phyloP scores from a whole-genome alignment of 495 filamentous ascomycete genomes.

The Schizothecium vesticola region DNA sequence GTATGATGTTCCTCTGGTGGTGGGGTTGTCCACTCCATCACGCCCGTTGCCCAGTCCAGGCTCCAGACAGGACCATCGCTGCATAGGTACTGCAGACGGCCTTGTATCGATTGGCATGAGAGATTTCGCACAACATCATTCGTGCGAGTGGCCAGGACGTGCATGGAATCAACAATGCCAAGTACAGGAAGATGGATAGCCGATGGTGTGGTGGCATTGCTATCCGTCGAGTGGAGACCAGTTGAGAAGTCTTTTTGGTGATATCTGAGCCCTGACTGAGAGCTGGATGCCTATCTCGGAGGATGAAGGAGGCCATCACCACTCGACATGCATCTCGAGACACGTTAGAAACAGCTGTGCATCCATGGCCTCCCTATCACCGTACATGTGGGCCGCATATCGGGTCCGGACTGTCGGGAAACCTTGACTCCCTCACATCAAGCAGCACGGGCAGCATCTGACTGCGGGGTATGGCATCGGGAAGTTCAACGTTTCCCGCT shows the following conservation, averaged over 20 bases:
- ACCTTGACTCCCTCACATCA: background rate
- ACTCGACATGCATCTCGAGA: background rate
- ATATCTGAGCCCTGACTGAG: background rate
- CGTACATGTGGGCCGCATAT: background rate
- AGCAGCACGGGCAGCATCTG: background rate
- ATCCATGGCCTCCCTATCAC: background rate
- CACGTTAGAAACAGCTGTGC: background rate
- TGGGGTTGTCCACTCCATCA: background rate
- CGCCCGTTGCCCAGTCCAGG: background rate
- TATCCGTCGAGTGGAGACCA: background rate
- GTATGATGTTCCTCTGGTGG: background rate
- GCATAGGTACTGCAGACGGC: background rate
- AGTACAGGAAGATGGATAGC: background rate
- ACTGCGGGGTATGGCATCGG: conserved; percentile 5
- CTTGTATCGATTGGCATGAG: background rate
- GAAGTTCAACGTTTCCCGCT: background rate
- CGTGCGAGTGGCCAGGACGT: background rate
- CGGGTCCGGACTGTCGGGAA: conserved; percentile 3
- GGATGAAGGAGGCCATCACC: background rate
- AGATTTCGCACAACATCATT: background rate
- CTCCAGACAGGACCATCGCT: background rate
- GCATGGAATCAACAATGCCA: background rate
- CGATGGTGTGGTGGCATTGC: background rate
- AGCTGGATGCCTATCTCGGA: background rate
- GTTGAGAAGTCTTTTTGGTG: too few relatives aligned